A percentile compares a stretch with the other conserved stretches of the same genome.
Evolutionary conservation across 2,329 filamentous ascomycete genomes (phyloP).

Genomic region (Talaromyces amestolkiae): DNA sequence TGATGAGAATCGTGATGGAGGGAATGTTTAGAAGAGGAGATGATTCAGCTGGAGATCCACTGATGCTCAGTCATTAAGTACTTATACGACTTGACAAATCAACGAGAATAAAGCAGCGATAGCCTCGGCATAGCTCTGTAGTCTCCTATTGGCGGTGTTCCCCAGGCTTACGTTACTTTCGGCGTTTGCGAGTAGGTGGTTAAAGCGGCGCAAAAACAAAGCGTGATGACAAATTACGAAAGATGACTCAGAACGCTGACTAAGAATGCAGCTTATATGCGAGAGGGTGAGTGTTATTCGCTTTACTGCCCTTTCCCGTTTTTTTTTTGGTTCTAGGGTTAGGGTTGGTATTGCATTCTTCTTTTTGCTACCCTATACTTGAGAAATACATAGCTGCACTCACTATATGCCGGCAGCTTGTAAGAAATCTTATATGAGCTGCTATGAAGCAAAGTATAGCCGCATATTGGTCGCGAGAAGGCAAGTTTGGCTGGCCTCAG

Average conservation of each 20-base stretch:
- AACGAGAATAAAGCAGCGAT: background rate
- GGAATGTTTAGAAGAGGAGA: background rate
- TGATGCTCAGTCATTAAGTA: background rate
- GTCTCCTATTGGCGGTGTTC: background rate
- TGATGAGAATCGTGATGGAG: background rate
- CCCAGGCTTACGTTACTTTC: background rate
- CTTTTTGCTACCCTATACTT: too few relatives aligned
- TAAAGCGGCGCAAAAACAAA: background rate
- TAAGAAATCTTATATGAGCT: too few relatives aligned
- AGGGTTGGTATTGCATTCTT: too few relatives aligned
- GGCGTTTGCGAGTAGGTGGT: background rate
- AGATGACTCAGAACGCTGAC: background rate
- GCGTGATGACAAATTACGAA: background rate
- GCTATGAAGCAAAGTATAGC: too few relatives aligned
- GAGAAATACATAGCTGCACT: too few relatives aligned
- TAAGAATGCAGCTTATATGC: background rate
- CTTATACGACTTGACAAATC: background rate
- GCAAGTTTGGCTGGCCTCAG: too few relatives aligned
- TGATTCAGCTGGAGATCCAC: conserved; percentile 1
- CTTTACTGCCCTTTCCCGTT: too few relatives aligned
- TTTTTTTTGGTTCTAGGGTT: too few relatives aligned
- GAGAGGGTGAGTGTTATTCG: too few relatives aligned
- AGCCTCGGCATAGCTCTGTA: background rate
- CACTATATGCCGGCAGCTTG: too few relatives aligned
- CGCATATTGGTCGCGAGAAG: too few relatives aligned